Conservation (phyloP, 1,284 basidiomycete species). For the Cutaneotrichosporon sp. region DNA sequence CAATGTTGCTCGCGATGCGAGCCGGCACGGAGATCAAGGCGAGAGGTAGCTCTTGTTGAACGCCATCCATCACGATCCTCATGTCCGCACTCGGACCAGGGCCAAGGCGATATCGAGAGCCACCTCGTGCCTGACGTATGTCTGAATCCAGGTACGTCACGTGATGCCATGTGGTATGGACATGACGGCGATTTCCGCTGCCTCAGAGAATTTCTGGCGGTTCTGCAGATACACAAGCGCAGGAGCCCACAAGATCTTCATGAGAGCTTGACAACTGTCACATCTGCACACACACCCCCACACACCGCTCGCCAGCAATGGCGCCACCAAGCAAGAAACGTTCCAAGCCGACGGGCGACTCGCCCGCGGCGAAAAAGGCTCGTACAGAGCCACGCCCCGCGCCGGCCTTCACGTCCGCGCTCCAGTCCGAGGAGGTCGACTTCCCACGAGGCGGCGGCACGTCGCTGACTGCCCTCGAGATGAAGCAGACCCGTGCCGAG, state of each 20-base stretch:
- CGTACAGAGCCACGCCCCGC: conserved; percentile 27
- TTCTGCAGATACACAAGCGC: not conserved
- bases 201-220: not conserved
- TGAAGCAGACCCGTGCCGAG: conserved; percentile 77
- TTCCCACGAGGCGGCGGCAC: conserved; percentile 82
- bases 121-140: no score
- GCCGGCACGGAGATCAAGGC: no score
- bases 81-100: no score
- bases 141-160: not conserved
- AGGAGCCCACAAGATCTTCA: not conserved
- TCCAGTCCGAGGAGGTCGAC: conserved; percentile 72
- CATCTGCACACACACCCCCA: not conserved
- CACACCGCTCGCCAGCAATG: conserved; percentile 9
- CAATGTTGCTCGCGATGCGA: no score
- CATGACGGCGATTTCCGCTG: not conserved
- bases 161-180: conserved; percentile 2
- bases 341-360: conserved; percentile 9
- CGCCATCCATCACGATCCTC: no score
- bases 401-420: conserved; percentile 44
- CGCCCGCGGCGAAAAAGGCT: conserved; percentile 14
- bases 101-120: no score
- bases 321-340: conserved; percentile 20
- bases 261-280: not conserved
- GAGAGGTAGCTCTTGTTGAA: no score
- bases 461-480: conserved; percentile 79